Evolutionary conservation across 768 basidiomycete genomes (phyloP), one percentile per base, ranked within the genome.

Genomic region (Lanmaoa rubissima): DNA sequence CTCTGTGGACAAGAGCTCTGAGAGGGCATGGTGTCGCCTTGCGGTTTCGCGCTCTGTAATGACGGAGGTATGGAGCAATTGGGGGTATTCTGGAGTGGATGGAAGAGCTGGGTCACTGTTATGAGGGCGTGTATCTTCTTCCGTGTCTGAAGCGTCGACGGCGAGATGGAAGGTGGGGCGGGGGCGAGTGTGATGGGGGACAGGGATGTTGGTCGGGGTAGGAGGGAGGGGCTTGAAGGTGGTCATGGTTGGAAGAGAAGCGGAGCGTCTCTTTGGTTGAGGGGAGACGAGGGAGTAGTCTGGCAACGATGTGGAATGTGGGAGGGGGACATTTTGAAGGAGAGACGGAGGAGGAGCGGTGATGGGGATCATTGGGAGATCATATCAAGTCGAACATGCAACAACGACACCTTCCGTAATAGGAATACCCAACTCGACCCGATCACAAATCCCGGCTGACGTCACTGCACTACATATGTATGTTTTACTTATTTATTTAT

Each of bases 1-100:
- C 75, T 98, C 96, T 1, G 94, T 95, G 55, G 82, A 78, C 26
- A 98, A 79, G 40, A 98, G 76, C 73, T 98, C 96, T 61, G 84
- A 78, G 48, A 98, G 80, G 7, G 92, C 89, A 65, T 97, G 87
- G 60, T 81, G 87, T 53, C 76, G 79, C 48, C 84, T 69, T 14
- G 77, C 61, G 36, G 75, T 66, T 47, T 86, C 84, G 35, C 54
- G 52, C 13, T 57, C 52, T 7, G 48, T 11, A 19, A 36, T 24
- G 42, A 45, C 6, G 28, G 28, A 28, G 28, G 28, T 28, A 6
- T 28, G 32, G 1, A 14, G n/a, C 28, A 34, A 10, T 17, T 50
- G n/a, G 52, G 50, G n/a, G 52, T 48, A 8, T 24, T 40, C 28
- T 31, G 28, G 28, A 8, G 28, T 28, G 16, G 55, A 51, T 4